Evolutionary conservation across 2,329 filamentous ascomycete genomes (phyloP).

Genomic region (Albifimbria verrucaria): DNA sequence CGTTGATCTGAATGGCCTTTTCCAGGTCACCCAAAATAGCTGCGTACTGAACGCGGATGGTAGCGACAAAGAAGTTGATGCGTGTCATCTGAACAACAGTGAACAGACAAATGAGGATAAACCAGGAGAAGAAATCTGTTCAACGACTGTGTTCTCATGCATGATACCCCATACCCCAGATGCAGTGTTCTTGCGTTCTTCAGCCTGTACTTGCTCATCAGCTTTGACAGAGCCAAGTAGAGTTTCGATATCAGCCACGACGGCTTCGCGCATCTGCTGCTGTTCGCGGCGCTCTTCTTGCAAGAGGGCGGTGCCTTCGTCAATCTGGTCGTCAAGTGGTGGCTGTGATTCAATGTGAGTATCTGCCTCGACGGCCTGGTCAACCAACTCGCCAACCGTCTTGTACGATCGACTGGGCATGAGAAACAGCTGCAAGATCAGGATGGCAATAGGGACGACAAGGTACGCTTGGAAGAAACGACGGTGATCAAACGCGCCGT

Average conservation of each 20-base stretch:
- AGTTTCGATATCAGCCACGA: slow-evolving; percentile 68
- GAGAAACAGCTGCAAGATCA: slow-evolving; percentile 63
- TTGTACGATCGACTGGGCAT: slow-evolving; percentile 79
- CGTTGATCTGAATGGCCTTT: slow-evolving; percentile 68
- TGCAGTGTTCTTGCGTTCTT: slow-evolving; percentile 66
- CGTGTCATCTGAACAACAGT: slow-evolving; percentile 74
- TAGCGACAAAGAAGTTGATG: slow-evolving; percentile 93
- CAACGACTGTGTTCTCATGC: slow-evolving; percentile 65
- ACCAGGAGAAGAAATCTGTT: slow-evolving; percentile 84
- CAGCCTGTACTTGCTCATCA: slow-evolving; percentile 60
- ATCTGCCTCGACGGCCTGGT: slow-evolving; percentile 59
- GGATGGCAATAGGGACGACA: slow-evolving; percentile 63
- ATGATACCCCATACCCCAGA: slow-evolving; percentile 86
- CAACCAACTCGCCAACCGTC: slow-evolving; percentile 78
- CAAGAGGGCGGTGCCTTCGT: slow-evolving; percentile 54
- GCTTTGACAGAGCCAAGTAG: slow-evolving; percentile 64
- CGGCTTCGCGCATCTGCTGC: slow-evolving; percentile 56
- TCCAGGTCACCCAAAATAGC: slow-evolving; percentile 63
- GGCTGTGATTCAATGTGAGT: slow-evolving; percentile 25
- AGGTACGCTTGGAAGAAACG: slow-evolving; percentile 73
- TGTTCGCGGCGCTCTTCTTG: slow-evolving; percentile 56
- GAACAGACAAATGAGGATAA: slow-evolving; percentile 77
- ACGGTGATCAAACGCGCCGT: slow-evolving; percentile 54
- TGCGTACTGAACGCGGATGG: slow-evolving; percentile 77
- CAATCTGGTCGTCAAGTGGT: slow-evolving; percentile 52